A percentile compares a stretch with the other conserved stretches of the same genome.
phyloP scores from a whole-genome alignment of 371 early-diverging fungal species.

The Dentiscutata heterogama region DNA sequence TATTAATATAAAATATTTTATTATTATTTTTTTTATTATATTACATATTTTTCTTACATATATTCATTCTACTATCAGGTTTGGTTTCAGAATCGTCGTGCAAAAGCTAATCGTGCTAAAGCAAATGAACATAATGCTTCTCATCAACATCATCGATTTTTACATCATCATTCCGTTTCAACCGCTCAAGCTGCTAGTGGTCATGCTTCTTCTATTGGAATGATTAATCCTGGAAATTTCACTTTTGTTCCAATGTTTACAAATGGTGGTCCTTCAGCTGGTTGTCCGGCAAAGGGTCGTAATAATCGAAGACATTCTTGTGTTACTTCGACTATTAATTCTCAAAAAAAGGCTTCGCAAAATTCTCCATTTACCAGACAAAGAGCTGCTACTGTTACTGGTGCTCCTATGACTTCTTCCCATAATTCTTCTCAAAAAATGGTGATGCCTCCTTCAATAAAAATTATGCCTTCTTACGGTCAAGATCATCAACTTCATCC shows the following conservation, averaged over 20 bases:
- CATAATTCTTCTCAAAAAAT: neutral
- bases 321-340: neutral
- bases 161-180: slow-evolving; percentile 49
- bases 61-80: too few species aligned
- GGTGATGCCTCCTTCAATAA: neutral
- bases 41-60: too few species aligned
- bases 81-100: slow-evolving; percentile 98
- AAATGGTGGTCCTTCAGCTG: slow-evolving; percentile 36
- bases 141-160: slow-evolving; percentile 55
- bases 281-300: slow-evolving; percentile 28
- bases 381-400: slow-evolving; percentile 37
- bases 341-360: slow-evolving; percentile 9
- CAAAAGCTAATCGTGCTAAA: slow-evolving; percentile 77
- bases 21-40: too few species aligned
- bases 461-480: neutral
- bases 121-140: slow-evolving; percentile 57
- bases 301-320: slow-evolving; percentile 44
- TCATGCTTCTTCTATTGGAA: slow-evolving; percentile 41
- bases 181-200: slow-evolving; percentile 47
- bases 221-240: slow-evolving; percentile 46
- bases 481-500: slow-evolving; percentile 32
- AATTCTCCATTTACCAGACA: slow-evolving; percentile 21
- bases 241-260: slow-evolving; percentile 49
- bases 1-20: too few species aligned
- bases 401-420: neutral